Evolutionary conservation across 768 basidiomycete genomes (phyloP).

Genomic region (Pisolithus orientalis): DNA sequence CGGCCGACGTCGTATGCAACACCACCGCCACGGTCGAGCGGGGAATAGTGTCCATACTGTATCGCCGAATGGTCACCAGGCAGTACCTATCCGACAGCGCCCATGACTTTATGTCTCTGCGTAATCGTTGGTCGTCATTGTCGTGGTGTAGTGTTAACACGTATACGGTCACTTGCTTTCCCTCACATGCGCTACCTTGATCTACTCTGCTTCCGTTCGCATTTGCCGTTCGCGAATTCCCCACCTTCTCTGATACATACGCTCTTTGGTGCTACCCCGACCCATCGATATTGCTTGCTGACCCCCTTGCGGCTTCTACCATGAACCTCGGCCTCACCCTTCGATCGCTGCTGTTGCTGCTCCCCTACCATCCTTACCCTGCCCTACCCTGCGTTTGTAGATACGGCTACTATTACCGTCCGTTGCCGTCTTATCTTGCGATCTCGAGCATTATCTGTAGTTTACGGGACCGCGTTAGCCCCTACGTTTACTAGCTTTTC

Average conservation of each 20-base stretch:
- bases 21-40: conserved; percentile 38
- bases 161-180: conserved; percentile 20
- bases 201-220: not conserved
- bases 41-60: conserved; percentile 36
- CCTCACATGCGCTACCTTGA: not conserved
- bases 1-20: conserved; percentile 50
- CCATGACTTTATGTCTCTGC: conserved; percentile 28
- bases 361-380: not conserved
- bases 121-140: too few species aligned
- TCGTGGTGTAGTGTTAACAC: not conserved
- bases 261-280: not conserved
- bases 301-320: not conserved
- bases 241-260: not conserved
- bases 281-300: not conserved
- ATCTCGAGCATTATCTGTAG: conserved; percentile 53
- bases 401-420: not conserved
- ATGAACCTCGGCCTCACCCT: not conserved
- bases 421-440: conserved; percentile 4
- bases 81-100: conserved; percentile 44
- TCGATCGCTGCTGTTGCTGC: not conserved
- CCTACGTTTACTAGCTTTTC: not conserved
- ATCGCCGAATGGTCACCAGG: conserved; percentile 40
- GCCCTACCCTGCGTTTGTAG: not conserved
- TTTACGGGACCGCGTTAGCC: conserved; percentile 37
- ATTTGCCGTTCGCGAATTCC: not conserved